Evolutionary conservation across 345 rosid genomes (phyloP), one percentile per base, ranked within the genome.

Genomic region (Stellera chamaejasme): DNA sequence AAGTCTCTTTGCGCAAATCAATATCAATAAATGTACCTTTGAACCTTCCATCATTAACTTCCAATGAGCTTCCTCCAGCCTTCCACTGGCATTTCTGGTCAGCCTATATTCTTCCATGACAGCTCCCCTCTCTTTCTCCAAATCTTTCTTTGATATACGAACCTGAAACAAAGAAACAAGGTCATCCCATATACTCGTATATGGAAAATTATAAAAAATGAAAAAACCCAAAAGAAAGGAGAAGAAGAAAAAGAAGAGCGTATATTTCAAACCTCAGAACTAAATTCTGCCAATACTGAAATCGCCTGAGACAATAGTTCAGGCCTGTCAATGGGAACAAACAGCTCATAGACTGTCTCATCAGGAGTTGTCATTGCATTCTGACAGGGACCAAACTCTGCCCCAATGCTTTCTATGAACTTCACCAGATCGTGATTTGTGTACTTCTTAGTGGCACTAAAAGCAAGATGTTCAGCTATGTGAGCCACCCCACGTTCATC

Each of bases 401-500:
- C 96, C 46, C 98, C 98, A 19, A 87, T 70, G 66, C 98, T 91
- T 73, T 87, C 98, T 13, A 91, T 78, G 71, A 91, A 91, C 67
- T 82, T 91, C 48, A 91, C 82, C 16, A 91, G 85, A 59, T 87
- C 98, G 48, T 91, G 98, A 78, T 91, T 91, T 53, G 89, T 80
- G 52, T 85, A 87, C 42, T 70, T 87, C 32, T 74, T 70, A 2
- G 98, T 91, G 26, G 97, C 94, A 67, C 97, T 90, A 55, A 90
- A 90, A 32, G 97, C 96, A 54, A 90, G 96, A 76, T 90, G 97
- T 78, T 90, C 96, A 43, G 85, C 86, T 43, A 90, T 85, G 69
- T 90, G 97, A 54, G 97, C 97, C 65, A 90, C 97, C 44, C 96
- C 96, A 58, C 88, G 89, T 76, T 90, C 94, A 60, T 77, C 85